A percentile compares a stretch with the other conserved stretches of the same genome.
phyloP scores from a whole-genome alignment of 805 yeast species.

The Metschnikowia koreensis region DNA sequence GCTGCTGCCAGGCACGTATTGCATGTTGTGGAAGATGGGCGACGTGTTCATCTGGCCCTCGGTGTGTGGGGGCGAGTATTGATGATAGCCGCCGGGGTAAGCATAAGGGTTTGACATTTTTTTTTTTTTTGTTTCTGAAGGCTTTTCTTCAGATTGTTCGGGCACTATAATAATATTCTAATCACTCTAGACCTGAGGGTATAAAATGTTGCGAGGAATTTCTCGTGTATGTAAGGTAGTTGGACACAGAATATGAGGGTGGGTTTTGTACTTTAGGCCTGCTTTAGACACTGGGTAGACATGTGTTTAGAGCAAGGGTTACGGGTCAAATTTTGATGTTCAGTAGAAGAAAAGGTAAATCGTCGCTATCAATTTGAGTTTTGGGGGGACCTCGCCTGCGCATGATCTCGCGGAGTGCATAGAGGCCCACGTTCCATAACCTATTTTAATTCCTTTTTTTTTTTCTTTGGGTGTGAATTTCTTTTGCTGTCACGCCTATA shows the following conservation, averaged over 20 bases:
- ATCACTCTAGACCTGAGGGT: not conserved
- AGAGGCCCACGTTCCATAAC: slow-evolving; percentile 6
- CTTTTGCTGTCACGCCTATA: not conserved
- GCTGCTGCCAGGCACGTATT: slow-evolving; percentile 18
- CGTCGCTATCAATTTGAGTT: not conserved
- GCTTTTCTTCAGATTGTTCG: not conserved
- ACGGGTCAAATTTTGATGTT: not conserved
- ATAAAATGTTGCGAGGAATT: too few relatives aligned
- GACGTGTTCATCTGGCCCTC: slow-evolving; percentile 26
- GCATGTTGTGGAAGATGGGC: slow-evolving; percentile 31
- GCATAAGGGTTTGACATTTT: slow-evolving; percentile 37
- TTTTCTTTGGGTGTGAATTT: not conserved
- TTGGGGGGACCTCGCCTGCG: slow-evolving; percentile 8
- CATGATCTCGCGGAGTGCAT: slow-evolving; percentile 7
- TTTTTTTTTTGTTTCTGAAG: not conserved
- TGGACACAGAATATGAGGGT: not conserved
- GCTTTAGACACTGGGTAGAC: not conserved
- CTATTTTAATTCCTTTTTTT: not conserved
- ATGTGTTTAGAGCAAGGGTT: not conserved
- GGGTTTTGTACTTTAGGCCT: not conserved
- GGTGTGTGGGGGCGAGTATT: slow-evolving; percentile 31
- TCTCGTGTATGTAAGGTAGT: too few relatives aligned
- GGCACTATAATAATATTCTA: not conserved
- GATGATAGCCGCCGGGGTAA: slow-evolving; percentile 29
- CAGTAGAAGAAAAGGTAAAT: not conserved